These are phyloP conservation scores for Thielaviopsis punctulata DNA, from an alignment of 2,329 filamentous ascomycete species.

Conservation along the genomic window DNA sequence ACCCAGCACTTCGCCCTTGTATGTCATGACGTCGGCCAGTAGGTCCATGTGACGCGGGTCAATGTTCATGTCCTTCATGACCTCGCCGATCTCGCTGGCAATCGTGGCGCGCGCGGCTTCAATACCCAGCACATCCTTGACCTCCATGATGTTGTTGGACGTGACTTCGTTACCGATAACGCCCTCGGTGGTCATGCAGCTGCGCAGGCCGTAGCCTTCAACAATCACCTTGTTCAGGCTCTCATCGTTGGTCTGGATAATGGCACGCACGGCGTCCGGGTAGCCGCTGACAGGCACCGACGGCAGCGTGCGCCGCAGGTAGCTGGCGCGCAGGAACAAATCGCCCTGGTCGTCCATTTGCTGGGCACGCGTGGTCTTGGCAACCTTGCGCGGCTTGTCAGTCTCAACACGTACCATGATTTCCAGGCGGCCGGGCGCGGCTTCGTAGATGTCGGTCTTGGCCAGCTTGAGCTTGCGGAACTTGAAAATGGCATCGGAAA, in stretches of 20 bases:
- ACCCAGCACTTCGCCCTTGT: conserved; percentile 89
- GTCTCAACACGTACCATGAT: conserved; percentile 49
- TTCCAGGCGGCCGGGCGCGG: conserved; percentile 45
- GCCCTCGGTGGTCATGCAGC: conserved; percentile 86
- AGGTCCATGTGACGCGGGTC: conserved; percentile 97
- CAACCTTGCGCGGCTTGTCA: conserved; percentile 29
- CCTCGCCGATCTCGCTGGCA: conserved; percentile 66
- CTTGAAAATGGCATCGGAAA: conserved; percentile 57
- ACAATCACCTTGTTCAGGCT: conserved; percentile 62
- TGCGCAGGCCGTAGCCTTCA: conserved; percentile 79
- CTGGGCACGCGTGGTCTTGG: conserved; percentile 27
- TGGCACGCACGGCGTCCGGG: conserved; percentile 65
- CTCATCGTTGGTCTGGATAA: conserved; percentile 66
- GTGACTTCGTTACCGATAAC: conserved; percentile 59
- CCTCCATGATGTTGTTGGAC: conserved; percentile 85
- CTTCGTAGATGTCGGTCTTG: conserved; percentile 44
- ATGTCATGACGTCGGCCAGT: conserved; percentile 95
- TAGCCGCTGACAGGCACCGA: conserved; percentile 81
- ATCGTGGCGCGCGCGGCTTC: conserved; percentile 87
- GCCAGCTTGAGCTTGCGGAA: conserved; percentile 72
- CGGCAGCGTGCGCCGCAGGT: conserved; percentile 67
- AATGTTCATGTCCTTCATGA: conserved; percentile 91
- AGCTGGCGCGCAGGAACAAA: conserved; percentile 62
- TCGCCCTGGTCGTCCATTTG: conserved; percentile 23
- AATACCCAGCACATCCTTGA: conserved; percentile 73